Percentiles rank a stretch among this genome's conserved stretches.
phyloP scores from a whole-genome alignment of 208 protist genomes.

The Wallacemonas collosoma region DNA sequence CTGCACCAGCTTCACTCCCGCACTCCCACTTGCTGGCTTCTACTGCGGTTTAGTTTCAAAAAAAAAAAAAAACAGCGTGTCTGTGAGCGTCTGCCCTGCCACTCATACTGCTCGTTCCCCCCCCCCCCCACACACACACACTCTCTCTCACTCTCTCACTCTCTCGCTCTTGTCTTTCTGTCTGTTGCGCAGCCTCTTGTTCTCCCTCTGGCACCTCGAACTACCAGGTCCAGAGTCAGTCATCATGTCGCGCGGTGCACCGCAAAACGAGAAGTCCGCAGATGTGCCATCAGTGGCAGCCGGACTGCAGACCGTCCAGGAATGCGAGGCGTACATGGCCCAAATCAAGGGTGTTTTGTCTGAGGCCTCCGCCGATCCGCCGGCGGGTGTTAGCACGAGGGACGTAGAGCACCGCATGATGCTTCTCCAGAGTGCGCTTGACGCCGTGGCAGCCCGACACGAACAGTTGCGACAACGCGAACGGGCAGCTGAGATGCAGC shows the following conservation, averaged over 20 bases:
- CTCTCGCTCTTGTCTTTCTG: too few species aligned
- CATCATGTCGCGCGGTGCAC: neutral
- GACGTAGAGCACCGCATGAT: conserved; percentile 64
- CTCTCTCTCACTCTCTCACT: too few species aligned
- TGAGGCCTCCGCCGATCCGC: conserved; percentile 59
- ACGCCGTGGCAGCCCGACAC: conserved; percentile 47
- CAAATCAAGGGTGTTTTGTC: conserved; percentile 68
- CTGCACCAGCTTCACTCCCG: too few species aligned
- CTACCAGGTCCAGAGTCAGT: too few species aligned
- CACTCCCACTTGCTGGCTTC: too few species aligned
- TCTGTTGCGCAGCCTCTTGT: too few species aligned
- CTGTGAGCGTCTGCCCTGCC: too few species aligned
- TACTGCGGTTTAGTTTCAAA: too few species aligned
- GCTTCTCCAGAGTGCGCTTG: conserved; percentile 58
- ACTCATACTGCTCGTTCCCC: too few species aligned
- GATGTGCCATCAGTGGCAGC: conserved; percentile 1
- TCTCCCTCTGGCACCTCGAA: too few species aligned
- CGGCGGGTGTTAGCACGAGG: conserved; percentile 37
- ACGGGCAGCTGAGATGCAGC: conserved; percentile 34
- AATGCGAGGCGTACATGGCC: conserved; percentile 50
- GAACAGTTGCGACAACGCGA: conserved; percentile 38
- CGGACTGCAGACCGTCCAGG: neutral
- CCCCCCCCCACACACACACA: too few species aligned
- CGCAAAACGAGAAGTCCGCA: neutral
- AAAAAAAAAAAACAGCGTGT: too few species aligned